Conservation (phyloP, 768 basidiomycete species). For the Trametes gibbosa region DNA sequence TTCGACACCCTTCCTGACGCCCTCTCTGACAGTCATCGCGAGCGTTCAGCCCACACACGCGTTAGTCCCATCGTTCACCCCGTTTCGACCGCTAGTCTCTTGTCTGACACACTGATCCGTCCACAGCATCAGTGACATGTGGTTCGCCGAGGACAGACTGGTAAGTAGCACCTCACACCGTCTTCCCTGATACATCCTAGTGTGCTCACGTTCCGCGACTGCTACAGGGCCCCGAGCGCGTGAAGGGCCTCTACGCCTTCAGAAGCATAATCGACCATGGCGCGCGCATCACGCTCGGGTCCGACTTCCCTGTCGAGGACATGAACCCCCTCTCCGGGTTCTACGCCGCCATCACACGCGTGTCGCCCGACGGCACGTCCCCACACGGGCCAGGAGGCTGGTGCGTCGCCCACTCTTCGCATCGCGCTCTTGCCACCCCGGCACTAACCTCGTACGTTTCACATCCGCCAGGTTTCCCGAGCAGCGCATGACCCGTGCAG, state of each 20-base stretch:
- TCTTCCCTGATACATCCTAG: no score
- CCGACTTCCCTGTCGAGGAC: constrained; percentile 87
- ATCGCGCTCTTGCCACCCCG: not conserved
- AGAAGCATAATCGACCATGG: constrained; percentile 63
- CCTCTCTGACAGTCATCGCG: constrained; percentile 64
- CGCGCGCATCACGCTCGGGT: constrained; percentile 73
- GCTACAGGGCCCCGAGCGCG: constrained; percentile 72
- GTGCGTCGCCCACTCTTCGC: constrained; percentile 39
- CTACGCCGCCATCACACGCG: constrained; percentile 82
- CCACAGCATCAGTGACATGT: constrained; percentile 79
- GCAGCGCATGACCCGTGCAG: constrained; percentile 68
- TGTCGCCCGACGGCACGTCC: constrained; percentile 65
- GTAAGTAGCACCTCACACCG: constrained; percentile 38
- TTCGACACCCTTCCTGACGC: not conserved
- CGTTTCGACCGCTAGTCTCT: not conserved
- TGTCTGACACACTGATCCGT: not conserved
- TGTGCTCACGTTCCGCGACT: not conserved
- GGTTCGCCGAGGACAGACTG: constrained; percentile 80
- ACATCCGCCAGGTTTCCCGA: constrained; percentile 67
- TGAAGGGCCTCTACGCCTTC: constrained; percentile 88
- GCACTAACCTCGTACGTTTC: not conserved
- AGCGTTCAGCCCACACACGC: constrained; percentile 90
- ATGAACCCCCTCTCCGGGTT: constrained; percentile 84
- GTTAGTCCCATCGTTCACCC: constrained; percentile 40
- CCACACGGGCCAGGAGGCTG: constrained; percentile 85